Evolutionary conservation across 768 basidiomycete species (phyloP), one percentile per base, ranked within the genome.

Genomic region (Auricularia sp.): DNA sequence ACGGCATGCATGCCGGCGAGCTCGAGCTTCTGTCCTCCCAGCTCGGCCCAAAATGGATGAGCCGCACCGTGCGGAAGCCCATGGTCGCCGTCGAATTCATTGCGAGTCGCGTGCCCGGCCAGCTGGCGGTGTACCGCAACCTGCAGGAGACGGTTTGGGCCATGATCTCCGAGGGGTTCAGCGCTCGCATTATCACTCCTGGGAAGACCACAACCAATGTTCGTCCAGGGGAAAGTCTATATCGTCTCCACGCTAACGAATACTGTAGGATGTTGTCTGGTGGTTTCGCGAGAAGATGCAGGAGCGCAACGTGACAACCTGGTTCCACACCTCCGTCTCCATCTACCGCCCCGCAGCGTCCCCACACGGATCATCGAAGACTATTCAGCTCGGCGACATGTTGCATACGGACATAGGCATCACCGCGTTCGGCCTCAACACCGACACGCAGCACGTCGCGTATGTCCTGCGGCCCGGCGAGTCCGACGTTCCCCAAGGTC

Each of bases 321-420:
- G 82, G 82, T 81, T 79, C 68, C 82, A 82, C 62, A 81, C 82
- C 4, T 74, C 82, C n/a, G 77, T 83, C 6, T 80, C 79, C 54
- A 78, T 80, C 35, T 70, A 81, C 62, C 73, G 71, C 7, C 72
- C 79, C 68, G 73, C 76, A 64, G 75, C 78, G 16, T 75, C 76
- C 72, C 76, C 82, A 78, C 71, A 72, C 54, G 80, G 77, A 16
- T 77, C 76, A 5, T 70, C 74, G 29, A 73, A 75, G 67, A 71
- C 75, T 51, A 81, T 81, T 66, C 75, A 75, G 35, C 76, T 76
- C 70, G 81, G 81, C 58, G 81, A 83, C 69, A 75, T 83, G 66
- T 73, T 84, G 21, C 82, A 84, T 69, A 81, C 82, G 63, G 82
- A 84, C 69, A 82, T 81, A 68, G 82, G 83, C 1, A 80, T 84